Percentiles rank a stretch among this genome's conserved stretches.
Conservation (phyloP, 2,329 filamentous ascomycete species). For the Aquanectria penicillioides region DNA sequence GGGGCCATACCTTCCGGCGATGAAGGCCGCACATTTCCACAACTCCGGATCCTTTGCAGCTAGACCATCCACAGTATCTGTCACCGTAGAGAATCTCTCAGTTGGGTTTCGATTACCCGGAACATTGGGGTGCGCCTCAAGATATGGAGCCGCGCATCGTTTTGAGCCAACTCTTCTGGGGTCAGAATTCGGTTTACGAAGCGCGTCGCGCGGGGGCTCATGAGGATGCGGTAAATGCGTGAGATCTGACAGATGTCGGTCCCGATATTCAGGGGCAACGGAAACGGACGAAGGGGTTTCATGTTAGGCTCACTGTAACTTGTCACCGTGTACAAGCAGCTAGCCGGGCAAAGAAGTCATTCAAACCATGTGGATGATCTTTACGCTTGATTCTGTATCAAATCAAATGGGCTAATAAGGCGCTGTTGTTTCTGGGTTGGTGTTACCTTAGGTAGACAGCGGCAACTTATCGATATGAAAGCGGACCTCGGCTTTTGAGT, state of each 20-base stretch:
- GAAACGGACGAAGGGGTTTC: constrained; percentile 60
- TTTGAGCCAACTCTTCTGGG: constrained; percentile 43
- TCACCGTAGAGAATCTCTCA: not conserved
- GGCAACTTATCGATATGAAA: constrained; percentile 42
- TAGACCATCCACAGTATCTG: not conserved
- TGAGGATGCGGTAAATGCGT: constrained; percentile 71
- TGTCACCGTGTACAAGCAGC: not conserved
- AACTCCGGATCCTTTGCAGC: constrained; percentile 35
- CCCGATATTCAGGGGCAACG: constrained; percentile 74
- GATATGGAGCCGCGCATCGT: constrained; percentile 36
- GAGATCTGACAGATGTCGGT: constrained; percentile 80
- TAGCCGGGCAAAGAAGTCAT: not conserved
- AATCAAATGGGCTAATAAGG: too few species aligned
- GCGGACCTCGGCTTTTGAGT: constrained; percentile 9
- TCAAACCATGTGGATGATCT: not conserved
- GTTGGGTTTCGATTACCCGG: not conserved
- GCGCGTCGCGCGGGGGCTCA: constrained; percentile 49
- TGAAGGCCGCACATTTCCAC: constrained; percentile 49
- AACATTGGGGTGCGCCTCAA: constrained; percentile 1
- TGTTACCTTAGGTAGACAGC: not conserved
- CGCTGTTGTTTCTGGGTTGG: constrained; percentile 11
- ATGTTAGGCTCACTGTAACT: constrained; percentile 26
- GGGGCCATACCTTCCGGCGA: constrained; percentile 48
- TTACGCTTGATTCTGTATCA: not conserved
- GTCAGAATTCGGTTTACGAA: constrained; percentile 62